These are phyloP conservation scores for Puccinia triticina DNA, from an alignment of 1,284 basidiomycete species.

Conservation along the genomic window DNA sequence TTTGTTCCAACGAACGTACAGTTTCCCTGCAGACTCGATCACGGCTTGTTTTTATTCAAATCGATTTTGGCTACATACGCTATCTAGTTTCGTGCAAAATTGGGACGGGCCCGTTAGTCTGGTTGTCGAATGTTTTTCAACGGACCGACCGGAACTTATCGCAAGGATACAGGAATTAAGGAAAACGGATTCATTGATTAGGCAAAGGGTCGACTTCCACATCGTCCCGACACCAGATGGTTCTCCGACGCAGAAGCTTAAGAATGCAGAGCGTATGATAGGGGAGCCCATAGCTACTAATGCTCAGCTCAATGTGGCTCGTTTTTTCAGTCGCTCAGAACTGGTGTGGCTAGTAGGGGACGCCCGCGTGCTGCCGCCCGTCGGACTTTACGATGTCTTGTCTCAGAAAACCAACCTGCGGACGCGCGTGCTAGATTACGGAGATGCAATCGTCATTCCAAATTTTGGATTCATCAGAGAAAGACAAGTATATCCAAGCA, in stretches of 20 bases:
- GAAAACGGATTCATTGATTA: slow-evolving; percentile 53
- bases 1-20: slow-evolving; percentile 34
- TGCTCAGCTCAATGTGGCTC: slow-evolving; percentile 58
- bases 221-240: slow-evolving; percentile 54
- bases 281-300: slow-evolving; percentile 56
- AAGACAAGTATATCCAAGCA: slow-evolving; percentile 36
- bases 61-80: slow-evolving; percentile 56
- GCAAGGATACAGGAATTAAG: slow-evolving; percentile 52
- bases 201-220: slow-evolving; percentile 57
- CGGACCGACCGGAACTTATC: slow-evolving; percentile 51
- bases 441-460: slow-evolving; percentile 57
- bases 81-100: slow-evolving; percentile 55
- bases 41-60: slow-evolving; percentile 59
- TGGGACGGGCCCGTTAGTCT: slow-evolving; percentile 58
- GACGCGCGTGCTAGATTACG: slow-evolving; percentile 55
- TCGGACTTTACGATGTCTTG: slow-evolving; percentile 52
- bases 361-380: slow-evolving; percentile 55
- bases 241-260: slow-evolving; percentile 52
- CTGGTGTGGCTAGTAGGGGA: slow-evolving; percentile 57
- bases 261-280: slow-evolving; percentile 56
- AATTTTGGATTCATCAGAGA: slow-evolving; percentile 55
- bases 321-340: slow-evolving; percentile 58
- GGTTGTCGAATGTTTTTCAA: slow-evolving; percentile 55
- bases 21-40: slow-evolving; percentile 7
- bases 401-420: slow-evolving; percentile 52